Conservation (phyloP, 495 filamentous ascomycete genomes). For the Thermochaetoides thermophila region DNA sequence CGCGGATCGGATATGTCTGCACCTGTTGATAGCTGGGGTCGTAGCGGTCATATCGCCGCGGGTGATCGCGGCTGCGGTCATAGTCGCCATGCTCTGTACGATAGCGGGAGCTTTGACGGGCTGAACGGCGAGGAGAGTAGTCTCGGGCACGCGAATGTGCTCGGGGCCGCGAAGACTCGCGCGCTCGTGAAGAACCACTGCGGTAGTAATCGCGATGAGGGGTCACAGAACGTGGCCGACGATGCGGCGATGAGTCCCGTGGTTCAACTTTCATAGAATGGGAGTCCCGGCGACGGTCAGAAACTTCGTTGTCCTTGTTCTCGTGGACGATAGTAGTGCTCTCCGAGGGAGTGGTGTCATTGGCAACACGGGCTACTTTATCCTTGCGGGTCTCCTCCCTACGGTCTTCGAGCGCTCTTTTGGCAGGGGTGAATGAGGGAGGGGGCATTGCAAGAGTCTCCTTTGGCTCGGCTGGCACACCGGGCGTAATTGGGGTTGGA, state of each 20-base stretch:
- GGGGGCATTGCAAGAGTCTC: too few species aligned
- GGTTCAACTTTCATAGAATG: neutral
- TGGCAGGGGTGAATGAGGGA: neutral
- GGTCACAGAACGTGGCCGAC: slow-evolving; percentile 7
- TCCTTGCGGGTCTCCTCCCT: neutral
- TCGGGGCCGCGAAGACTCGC: too few species aligned
- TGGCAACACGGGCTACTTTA: slow-evolving; percentile 4
- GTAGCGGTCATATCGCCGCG: slow-evolving; percentile 7
- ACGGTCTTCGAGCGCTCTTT: slow-evolving; percentile 3
- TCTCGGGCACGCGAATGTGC: slow-evolving; percentile 14
- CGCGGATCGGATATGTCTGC: neutral
- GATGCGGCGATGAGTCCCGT: slow-evolving; percentile 4
- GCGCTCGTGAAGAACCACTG: slow-evolving; percentile 8
- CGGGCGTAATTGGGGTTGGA: slow-evolving; percentile 1
- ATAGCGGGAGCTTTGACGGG: slow-evolving; percentile 2
- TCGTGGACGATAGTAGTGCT: neutral
- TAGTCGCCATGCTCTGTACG: slow-evolving; percentile 10
- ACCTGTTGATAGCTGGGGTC: too few species aligned
- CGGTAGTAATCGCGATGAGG: slow-evolving; percentile 6
- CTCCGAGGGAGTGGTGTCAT: neutral
- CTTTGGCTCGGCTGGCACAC: neutral
- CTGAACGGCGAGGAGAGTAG: slow-evolving; percentile 5
- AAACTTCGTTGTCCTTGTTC: too few species aligned
- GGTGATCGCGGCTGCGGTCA: slow-evolving; percentile 7
- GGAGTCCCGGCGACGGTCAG: neutral